Conservation (phyloP, 2,329 filamentous ascomycete species). For the Monilinia laxa region DNA sequence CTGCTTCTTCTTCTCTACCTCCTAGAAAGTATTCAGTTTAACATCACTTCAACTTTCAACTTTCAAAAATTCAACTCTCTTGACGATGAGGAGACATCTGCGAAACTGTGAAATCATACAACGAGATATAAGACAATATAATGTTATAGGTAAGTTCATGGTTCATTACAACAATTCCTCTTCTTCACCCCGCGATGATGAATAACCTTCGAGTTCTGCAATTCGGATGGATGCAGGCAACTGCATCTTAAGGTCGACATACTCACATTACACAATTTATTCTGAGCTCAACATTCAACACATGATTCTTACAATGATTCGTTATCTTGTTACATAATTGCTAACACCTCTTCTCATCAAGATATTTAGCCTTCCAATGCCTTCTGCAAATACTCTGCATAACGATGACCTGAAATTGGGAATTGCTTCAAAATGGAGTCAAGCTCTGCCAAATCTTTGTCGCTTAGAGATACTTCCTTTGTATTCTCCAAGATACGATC, state of each 20-base stretch:
- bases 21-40: no score
- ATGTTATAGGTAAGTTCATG: conserved; percentile 2
- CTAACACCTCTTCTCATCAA: conserved; percentile 1
- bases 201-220: conserved; percentile 39
- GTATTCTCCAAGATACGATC: conserved; percentile 62
- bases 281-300: conserved; percentile 6
- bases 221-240: conserved; percentile 34
- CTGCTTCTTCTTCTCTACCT: no score
- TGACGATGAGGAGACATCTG: background rate
- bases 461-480: conserved; percentile 49
- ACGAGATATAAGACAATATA: background rate
- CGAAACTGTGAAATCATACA: background rate
- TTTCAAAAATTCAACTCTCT: background rate
- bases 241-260: conserved; percentile 33
- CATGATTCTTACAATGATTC: background rate
- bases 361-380: background rate
- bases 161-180: background rate
- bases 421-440: conserved; percentile 51
- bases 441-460: conserved; percentile 53
- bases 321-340: background rate
- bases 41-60: background rate
- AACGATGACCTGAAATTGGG: conserved; percentile 50
- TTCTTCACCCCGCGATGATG: conserved; percentile 30
- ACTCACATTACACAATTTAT: conserved; percentile 37
- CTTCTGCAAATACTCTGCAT: conserved; percentile 35